Conservation (phyloP, 192 early-diverging fungal species). For the Coemansia sp. region DNA sequence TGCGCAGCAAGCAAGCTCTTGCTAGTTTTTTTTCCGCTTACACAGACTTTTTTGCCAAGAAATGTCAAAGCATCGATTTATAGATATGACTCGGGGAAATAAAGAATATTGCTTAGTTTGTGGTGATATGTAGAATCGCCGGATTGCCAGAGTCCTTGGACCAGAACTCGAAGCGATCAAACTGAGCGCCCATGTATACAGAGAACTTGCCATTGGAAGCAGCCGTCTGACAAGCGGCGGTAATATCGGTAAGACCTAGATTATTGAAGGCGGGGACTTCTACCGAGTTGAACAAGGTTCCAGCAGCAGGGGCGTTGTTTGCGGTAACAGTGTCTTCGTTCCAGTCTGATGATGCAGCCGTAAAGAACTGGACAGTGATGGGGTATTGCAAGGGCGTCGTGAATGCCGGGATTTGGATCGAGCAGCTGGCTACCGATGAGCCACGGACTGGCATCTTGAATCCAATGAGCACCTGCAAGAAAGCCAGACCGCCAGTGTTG, state of each 20-base stretch:
- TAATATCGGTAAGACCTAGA: constrained; percentile 29
- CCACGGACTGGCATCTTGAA: constrained; percentile 34
- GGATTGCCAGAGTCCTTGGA: constrained; percentile 56
- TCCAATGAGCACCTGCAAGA: constrained; percentile 33
- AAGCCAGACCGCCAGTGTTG: constrained; percentile 41
- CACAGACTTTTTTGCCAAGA: not conserved
- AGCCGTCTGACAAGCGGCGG: constrained; percentile 33
- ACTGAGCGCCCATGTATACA: constrained; percentile 25
- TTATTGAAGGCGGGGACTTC: constrained; percentile 34
- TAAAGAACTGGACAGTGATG: constrained; percentile 20
- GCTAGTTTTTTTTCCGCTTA: not conserved
- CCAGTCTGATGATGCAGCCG: constrained; percentile 32
- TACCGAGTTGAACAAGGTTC: constrained; percentile 23
- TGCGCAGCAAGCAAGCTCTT: not conserved
- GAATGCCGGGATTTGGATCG: constrained; percentile 46
- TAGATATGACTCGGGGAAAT: not conserved
- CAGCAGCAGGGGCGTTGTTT: constrained; percentile 32
- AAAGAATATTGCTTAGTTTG: constrained; percentile 7
- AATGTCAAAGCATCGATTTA: not conserved
- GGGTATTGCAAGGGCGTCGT: constrained; percentile 18
- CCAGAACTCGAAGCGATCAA: constrained; percentile 37
- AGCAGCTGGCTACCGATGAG: constrained; percentile 30
- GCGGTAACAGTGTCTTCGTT: constrained; percentile 36
- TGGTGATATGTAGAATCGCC: constrained; percentile 37
- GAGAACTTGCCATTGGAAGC: constrained; percentile 28